Conservation (phyloP, 2,329 filamentous ascomycete genomes). For the Paramyrothecium sp. region DNA sequence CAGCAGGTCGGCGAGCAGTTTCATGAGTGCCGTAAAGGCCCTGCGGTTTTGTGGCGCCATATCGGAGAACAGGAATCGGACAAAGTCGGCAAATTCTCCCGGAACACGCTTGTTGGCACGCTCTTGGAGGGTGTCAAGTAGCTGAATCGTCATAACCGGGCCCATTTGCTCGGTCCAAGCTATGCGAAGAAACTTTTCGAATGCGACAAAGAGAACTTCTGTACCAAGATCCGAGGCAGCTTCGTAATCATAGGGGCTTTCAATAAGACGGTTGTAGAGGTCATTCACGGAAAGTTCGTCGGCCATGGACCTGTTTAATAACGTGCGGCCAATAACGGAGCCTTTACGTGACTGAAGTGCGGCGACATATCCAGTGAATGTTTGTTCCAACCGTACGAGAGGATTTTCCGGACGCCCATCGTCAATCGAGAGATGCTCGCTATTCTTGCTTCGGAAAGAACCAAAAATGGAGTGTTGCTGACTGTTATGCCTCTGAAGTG, state of each 20-base stretch:
- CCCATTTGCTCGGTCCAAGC: constrained; percentile 91
- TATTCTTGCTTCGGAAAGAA: constrained; percentile 48
- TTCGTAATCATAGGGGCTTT: constrained; percentile 77
- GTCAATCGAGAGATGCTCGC: constrained; percentile 32
- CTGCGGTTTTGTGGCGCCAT: constrained; percentile 70
- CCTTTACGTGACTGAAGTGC: constrained; percentile 83
- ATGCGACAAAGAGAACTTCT: constrained; percentile 85
- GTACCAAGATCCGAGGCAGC: constrained; percentile 72
- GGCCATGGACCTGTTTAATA: constrained; percentile 67
- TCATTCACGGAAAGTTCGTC: constrained; percentile 85
- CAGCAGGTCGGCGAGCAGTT: constrained; percentile 80
- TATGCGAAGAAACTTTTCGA: constrained; percentile 87
- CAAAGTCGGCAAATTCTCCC: constrained; percentile 71
- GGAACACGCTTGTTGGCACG: constrained; percentile 64
- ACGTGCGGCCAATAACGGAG: constrained; percentile 75
- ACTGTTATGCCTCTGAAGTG: constrained; percentile 41
- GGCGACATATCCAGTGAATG: constrained; percentile 78
- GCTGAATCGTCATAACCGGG: constrained; percentile 70
- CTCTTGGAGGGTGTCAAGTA: constrained; percentile 72
- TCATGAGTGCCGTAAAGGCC: constrained; percentile 80
- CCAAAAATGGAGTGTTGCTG: constrained; percentile 55
- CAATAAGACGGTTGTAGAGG: constrained; percentile 83
- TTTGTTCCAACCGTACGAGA: constrained; percentile 75
- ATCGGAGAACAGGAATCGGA: constrained; percentile 61
- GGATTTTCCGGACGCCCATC: constrained; percentile 61